A percentile compares a stretch with the other conserved stretches of the same genome.
phyloP scores from a whole-genome alignment of 345 rosid species.

The Syzygium grande region DNA sequence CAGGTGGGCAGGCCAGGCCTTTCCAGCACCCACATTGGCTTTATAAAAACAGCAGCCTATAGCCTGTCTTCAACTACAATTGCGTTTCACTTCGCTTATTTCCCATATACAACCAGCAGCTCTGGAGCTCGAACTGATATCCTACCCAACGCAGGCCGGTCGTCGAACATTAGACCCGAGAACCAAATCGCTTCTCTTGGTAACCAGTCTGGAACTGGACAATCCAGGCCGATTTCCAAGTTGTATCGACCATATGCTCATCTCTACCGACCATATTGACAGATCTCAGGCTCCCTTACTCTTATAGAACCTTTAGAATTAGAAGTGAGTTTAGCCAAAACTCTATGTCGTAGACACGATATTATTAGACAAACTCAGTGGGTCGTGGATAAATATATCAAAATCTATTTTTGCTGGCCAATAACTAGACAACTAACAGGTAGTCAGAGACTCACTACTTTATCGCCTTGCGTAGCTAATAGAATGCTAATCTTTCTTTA shows the following conservation, averaged over 20 bases:
- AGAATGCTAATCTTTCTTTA: neutral
- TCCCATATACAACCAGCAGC: neutral
- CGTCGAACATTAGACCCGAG: neutral
- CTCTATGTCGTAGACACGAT: neutral
- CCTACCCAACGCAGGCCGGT: neutral
- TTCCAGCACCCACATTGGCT: neutral
- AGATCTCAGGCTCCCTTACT: neutral
- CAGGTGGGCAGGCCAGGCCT: neutral
- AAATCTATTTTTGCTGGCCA: neutral
- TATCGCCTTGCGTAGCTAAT: neutral
- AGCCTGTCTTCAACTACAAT: neutral
- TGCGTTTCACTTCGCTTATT: neutral
- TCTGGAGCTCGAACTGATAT: neutral
- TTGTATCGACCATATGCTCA: neutral
- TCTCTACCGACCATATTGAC: neutral
- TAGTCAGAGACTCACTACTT: neutral
- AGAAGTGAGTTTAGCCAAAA: neutral
- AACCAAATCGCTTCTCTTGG: neutral
- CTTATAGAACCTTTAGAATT: neutral
- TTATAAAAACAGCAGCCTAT: neutral
- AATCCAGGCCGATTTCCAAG: neutral
- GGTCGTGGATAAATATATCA: neutral
- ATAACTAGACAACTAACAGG: neutral
- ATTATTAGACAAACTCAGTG: neutral
- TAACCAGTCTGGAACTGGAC: neutral